phyloP scores from a whole-genome alignment of 805 yeast genomes.

The Lipomyces mesembrius region DNA sequence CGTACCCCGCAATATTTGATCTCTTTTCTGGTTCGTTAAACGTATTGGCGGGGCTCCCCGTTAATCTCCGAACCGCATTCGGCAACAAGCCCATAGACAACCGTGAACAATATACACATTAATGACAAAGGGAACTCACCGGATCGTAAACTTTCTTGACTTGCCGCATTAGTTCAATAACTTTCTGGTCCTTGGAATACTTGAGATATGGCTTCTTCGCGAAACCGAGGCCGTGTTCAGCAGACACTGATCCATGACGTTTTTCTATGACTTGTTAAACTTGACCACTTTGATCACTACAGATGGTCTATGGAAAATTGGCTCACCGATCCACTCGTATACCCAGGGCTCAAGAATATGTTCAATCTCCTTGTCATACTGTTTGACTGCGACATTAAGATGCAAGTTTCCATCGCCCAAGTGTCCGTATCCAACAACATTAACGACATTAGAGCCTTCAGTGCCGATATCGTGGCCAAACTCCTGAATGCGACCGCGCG shows the following conservation, averaged over 20 bases:
- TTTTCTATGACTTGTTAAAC: conserved; percentile 45
- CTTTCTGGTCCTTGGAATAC: conserved; percentile 76
- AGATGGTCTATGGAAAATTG: conserved; percentile 6
- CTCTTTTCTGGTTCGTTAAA: neutral
- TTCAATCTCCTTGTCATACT: conserved; percentile 80
- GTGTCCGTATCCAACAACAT: conserved; percentile 96
- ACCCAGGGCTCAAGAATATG: conserved; percentile 87
- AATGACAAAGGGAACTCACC: conserved; percentile 15
- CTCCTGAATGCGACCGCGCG: conserved; percentile 61
- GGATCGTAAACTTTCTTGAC: conserved; percentile 88
- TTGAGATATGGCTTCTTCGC: conserved; percentile 90
- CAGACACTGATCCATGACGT: conserved; percentile 85
- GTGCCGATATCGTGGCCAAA: conserved; percentile 62
- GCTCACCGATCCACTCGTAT: conserved; percentile 75
- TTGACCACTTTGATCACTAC: neutral
- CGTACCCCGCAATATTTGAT: neutral
- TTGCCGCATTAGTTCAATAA: conserved; percentile 74
- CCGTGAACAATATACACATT: neutral
- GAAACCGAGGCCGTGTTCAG: conserved; percentile 97
- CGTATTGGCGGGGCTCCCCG: neutral
- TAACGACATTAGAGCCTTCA: conserved; percentile 60
- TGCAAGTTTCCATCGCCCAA: conserved; percentile 97
- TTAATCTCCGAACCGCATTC: neutral
- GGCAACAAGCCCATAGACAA: neutral
- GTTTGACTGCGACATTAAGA: conserved; percentile 87